These are phyloP conservation scores for Candida endomychidarum DNA, from an alignment of 805 yeast species.

Conservation along the genomic window DNA sequence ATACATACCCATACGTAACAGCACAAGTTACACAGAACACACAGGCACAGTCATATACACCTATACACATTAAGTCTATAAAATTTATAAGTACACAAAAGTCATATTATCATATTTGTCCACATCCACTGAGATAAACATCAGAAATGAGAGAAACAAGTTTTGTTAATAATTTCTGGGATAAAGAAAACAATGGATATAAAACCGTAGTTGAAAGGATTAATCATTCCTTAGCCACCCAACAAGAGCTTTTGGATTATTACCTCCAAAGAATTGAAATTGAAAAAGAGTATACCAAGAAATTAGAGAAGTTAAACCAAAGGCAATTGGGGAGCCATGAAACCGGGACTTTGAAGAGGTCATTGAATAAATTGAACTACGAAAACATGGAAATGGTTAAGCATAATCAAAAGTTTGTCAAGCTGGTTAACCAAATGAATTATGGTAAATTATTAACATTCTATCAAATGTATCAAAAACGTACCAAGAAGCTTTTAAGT, in stretches of 20 bases:
- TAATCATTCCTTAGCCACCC: conserved; percentile 58
- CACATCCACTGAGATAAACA: background rate
- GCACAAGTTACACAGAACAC: too few species aligned
- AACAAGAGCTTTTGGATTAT: conserved; percentile 34
- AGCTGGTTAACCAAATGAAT: conserved; percentile 47
- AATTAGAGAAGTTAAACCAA: conserved; percentile 50
- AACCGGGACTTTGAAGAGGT: conserved; percentile 56
- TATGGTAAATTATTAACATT: conserved; percentile 54
- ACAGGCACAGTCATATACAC: too few species aligned
- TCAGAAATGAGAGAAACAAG: conserved; percentile 18
- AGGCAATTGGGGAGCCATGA: conserved; percentile 53
- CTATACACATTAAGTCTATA: too few species aligned
- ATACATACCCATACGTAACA: too few species aligned
- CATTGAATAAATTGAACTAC: conserved; percentile 55
- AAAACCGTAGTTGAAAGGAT: conserved; percentile 53
- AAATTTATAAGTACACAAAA: background rate
- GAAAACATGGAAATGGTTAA: conserved; percentile 62
- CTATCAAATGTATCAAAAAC: conserved; percentile 48
- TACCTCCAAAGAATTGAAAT: conserved; percentile 49
- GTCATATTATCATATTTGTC: too few species aligned
- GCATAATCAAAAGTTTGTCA: conserved; percentile 55
- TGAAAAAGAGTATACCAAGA: conserved; percentile 71
- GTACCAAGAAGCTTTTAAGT: conserved; percentile 55
- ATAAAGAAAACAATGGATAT: conserved; percentile 66
- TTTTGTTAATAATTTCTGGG: conserved; percentile 53